Base-by-base conservation (phyloP, 2,329 filamentous ascomycete genomes). In the Fusarium caatingaense region DNA sequence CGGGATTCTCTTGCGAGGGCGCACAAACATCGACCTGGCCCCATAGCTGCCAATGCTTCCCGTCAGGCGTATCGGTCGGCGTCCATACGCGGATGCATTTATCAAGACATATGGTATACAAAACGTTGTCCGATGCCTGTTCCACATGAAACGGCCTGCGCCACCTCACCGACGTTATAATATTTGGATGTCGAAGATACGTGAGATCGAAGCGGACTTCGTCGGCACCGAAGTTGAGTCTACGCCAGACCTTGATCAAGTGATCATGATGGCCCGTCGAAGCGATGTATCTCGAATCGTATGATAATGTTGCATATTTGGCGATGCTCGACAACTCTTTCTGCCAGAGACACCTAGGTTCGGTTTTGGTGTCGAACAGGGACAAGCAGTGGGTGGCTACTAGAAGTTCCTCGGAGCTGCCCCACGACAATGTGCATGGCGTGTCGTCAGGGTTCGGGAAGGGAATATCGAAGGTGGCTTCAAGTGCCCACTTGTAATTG, bases 241-340 rank as follows among this genome's bases (percentile, higher is more conserved):
- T 88, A 68, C 94, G 89, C 96, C 97, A 99, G 74, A 98, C 88
- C 81, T 99, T 98, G 71, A 97, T 90, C 21, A 98, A 83, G 54
- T 91, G 87, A 79, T 98, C 96, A 76, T 93, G 89, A 51, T 86
- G 83, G 44, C 93, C 92, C 15, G 92, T 88, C 2, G 93, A 94
- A 20, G 94, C 95, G 56, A 98, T 93, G 65, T 97, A 89, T 21
- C 91, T 90, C 15, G 93, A 94, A 78, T 97, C 95, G 68, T 93
- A 93, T 2, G 95, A 97, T 72, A 98, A 89, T 11, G 86, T 84
- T 5, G 94, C 94, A 60, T 91, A 88, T 76, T 92, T 92, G 40
- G 89, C 89, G 0, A 91, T 86, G 75, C 87, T 94, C 4, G 94
- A 91, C 9, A 98, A 84, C 44, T 83, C 78, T 77, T 91, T 91